Evolutionary conservation across 1,139 yeast genomes (phyloP).

Genomic region (Saccharomyces uvarum): DNA sequence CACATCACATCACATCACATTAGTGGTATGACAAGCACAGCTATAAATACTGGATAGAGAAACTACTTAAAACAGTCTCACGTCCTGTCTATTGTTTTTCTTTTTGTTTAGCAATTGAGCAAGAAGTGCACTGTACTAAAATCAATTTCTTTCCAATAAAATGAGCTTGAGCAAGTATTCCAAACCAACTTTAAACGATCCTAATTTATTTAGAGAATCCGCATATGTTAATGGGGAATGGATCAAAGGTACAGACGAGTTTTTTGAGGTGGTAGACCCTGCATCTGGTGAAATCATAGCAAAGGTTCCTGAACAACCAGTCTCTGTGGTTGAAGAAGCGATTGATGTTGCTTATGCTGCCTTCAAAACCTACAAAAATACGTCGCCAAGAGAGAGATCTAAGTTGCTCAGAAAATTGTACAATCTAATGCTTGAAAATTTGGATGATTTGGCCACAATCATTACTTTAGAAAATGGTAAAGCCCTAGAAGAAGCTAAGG

Average conservation of each 20-base stretch:
- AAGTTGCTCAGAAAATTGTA: slow-evolving; percentile 56
- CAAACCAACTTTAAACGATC: slow-evolving; percentile 39
- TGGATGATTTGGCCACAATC: slow-evolving; percentile 66
- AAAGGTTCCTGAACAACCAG: slow-evolving; percentile 46
- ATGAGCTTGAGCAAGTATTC: not conserved
- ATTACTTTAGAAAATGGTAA: slow-evolving; percentile 82
- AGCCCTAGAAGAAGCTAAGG: slow-evolving; percentile 64
- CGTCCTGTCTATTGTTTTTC: not conserved
- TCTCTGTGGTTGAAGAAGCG: slow-evolving; percentile 48
- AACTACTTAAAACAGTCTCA: not conserved
- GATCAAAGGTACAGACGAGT: slow-evolving; percentile 46
- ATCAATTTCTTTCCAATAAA: not conserved
- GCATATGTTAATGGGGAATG: slow-evolving; percentile 70
- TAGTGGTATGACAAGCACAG: not conserved
- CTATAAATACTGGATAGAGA: not conserved
- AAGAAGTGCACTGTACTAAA: not conserved
- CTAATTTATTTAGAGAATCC: slow-evolving; percentile 48
- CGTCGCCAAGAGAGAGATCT: slow-evolving; percentile 61
- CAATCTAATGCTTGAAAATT: slow-evolving; percentile 54
- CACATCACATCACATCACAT: not conserved
- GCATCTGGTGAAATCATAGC: slow-evolving; percentile 57
- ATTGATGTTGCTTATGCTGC: slow-evolving; percentile 55
- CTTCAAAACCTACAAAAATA: slow-evolving; percentile 49
- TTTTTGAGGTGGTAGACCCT: slow-evolving; percentile 68
- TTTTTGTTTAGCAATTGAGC: not conserved